Evolutionary conservation across 352 stramenopile species (phyloP).

Genomic region (Globisporangium rhizosaccharum): DNA sequence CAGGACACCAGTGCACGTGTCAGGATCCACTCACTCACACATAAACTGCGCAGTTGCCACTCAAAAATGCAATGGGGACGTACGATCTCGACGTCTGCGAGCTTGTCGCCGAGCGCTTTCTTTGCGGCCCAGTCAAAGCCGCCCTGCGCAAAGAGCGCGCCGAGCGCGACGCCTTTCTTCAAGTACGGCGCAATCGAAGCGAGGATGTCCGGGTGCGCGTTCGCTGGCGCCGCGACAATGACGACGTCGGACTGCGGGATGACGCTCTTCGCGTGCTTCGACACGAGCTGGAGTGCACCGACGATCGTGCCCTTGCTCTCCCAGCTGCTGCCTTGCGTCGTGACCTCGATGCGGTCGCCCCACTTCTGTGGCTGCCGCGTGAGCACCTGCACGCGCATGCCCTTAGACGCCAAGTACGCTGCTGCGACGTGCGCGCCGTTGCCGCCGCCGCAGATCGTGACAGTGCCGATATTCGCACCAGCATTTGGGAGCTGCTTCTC

Average conservation of each 20-base stretch:
- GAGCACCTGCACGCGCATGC: conserved; percentile 75
- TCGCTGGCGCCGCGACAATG: conserved; percentile 87
- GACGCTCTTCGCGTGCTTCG: conserved; percentile 77
- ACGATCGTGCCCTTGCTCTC: conserved; percentile 69
- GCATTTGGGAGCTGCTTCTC: conserved; percentile 36
- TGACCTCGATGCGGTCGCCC: conserved; percentile 73
- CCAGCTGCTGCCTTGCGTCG: conserved; percentile 83
- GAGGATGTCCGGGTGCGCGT: conserved; percentile 85
- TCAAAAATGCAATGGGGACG: neutral
- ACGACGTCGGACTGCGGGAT: conserved; percentile 87
- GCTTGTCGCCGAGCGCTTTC: conserved; percentile 74
- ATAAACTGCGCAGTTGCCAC: neutral
- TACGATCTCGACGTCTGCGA: conserved; percentile 59
- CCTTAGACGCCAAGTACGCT: conserved; percentile 84
- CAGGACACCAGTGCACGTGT: neutral
- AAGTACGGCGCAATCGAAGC: conserved; percentile 71
- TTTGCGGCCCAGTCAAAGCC: conserved; percentile 91
- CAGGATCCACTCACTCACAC: conserved; percentile 4
- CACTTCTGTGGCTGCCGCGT: conserved; percentile 81
- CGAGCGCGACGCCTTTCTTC: conserved; percentile 81
- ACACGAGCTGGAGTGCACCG: conserved; percentile 67
- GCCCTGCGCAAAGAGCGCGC: conserved; percentile 89
- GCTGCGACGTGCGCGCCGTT: conserved; percentile 90
- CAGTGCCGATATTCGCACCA: conserved; percentile 36
- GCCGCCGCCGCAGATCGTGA: conserved; percentile 90